Conservation (phyloP, 1,139 yeast species). For the Suhomyces panamericanus region DNA sequence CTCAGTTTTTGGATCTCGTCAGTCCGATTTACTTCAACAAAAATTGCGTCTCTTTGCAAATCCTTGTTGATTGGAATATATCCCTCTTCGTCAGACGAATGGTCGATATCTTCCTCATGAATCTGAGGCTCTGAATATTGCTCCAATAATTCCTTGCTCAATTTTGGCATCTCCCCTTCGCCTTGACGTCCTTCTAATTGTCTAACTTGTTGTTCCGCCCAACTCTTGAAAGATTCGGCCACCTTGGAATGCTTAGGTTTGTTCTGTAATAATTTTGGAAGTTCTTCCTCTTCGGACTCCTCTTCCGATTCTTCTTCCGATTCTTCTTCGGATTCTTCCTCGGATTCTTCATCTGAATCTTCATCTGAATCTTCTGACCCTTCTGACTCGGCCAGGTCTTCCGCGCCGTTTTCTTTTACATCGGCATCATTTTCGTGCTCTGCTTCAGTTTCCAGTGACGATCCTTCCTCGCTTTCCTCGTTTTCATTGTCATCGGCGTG, state of each 20-base stretch:
- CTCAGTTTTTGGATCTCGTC: constrained; percentile 67
- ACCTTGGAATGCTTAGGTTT: constrained; percentile 45
- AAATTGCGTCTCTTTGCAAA: constrained; percentile 62
- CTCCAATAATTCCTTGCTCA: constrained; percentile 51
- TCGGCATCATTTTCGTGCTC: constrained; percentile 28
- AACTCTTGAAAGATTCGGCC: constrained; percentile 53
- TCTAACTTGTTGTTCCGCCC: constrained; percentile 62
- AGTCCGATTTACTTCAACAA: constrained; percentile 64
- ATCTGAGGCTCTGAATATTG: constrained; percentile 41
- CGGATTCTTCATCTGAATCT: constrained; percentile 16
- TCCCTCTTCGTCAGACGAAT: constrained; percentile 57
- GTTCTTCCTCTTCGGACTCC: constrained; percentile 23
- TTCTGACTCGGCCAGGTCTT: constrained; percentile 19
- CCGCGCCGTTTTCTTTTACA: constrained; percentile 36
- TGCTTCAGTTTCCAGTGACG: constrained; percentile 13
- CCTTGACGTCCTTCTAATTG: constrained; percentile 58
- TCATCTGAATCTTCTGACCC: no score
- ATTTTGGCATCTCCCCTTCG: constrained; percentile 48
- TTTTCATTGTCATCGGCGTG: constrained; percentile 37
- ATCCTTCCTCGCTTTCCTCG: constrained; percentile 15
- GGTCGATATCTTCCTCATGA: constrained; percentile 65
- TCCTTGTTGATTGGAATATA: constrained; percentile 55
- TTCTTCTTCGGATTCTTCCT: constrained; percentile 33
- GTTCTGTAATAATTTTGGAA: constrained; percentile 36
- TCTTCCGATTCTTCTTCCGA: constrained; percentile 37